Evolutionary conservation across 2,329 filamentous ascomycete species (phyloP).

Genomic region (Aureobasidium sp.): DNA sequence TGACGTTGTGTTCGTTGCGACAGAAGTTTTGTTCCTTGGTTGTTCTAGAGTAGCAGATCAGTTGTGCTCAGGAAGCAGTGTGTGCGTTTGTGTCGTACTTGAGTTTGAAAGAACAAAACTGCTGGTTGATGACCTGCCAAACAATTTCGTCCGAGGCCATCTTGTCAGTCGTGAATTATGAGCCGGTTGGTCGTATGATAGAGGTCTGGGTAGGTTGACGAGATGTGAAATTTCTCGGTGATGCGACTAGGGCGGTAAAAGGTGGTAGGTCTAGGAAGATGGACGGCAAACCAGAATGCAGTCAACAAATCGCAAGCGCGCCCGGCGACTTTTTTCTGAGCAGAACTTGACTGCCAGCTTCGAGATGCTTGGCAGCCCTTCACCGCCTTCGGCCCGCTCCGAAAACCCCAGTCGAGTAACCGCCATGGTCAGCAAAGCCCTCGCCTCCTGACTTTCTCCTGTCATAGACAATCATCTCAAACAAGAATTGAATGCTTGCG

Average conservation of each 20-base stretch:
- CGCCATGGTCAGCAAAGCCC: constrained; percentile 5
- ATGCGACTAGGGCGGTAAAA: neutral
- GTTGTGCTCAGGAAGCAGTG: neutral
- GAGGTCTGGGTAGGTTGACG: neutral
- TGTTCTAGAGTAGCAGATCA: constrained; percentile 25
- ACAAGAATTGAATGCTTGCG: neutral
- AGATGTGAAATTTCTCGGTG: neutral
- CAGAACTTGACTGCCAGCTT: constrained; percentile 7
- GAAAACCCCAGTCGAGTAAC: neutral
- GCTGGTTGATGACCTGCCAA: constrained; percentile 94
- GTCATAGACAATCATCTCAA: neutral
- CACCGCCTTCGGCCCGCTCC: constrained; percentile 9
- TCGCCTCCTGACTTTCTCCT: neutral
- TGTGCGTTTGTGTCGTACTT: constrained; percentile 43
- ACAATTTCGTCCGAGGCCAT: constrained; percentile 96
- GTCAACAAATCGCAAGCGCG: neutral
- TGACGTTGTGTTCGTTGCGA: constrained; percentile 60
- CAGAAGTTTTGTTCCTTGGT: constrained; percentile 90
- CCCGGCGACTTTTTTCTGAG: constrained; percentile 7
- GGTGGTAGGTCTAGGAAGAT: neutral
- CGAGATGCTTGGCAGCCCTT: constrained; percentile 5
- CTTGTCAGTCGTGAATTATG: neutral
- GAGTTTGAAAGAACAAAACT: constrained; percentile 91
- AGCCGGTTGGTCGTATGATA: neutral
- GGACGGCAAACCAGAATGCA: neutral